Evolutionary conservation across 2,329 filamentous ascomycete species (phyloP).

Genomic region (Fusarium albidum): DNA sequence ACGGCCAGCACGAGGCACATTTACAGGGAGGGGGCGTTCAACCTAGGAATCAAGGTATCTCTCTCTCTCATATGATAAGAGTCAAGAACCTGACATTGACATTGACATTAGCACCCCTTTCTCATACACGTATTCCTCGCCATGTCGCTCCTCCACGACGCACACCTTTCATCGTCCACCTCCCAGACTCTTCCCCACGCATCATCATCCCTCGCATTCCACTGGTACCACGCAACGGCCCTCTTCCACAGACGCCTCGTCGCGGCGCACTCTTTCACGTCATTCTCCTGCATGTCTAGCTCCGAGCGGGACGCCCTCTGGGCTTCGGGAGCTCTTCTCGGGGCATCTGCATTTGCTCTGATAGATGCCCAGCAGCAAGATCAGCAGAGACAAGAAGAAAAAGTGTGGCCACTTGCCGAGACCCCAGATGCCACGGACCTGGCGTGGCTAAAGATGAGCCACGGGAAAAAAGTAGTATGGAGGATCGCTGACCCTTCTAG

Average conservation of each 20-base stretch:
- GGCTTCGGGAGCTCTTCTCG: conserved; percentile 57
- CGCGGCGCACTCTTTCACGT: conserved; percentile 36
- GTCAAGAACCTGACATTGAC: background rate
- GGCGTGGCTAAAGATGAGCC: conserved; percentile 65
- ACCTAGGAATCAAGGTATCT: conserved; percentile 51
- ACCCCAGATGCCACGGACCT: conserved; percentile 53
- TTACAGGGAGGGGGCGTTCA: conserved; percentile 47
- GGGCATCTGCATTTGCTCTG: conserved; percentile 54
- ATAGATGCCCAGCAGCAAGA: conserved; percentile 53
- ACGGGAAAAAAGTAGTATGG: conserved; percentile 65
- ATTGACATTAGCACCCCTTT: conserved; percentile 52
- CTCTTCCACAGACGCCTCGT: conserved; percentile 56
- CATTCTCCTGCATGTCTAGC: conserved; percentile 40
- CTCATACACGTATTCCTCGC: conserved; percentile 63
- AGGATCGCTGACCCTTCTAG: conserved; percentile 57
- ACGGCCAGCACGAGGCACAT: conserved; percentile 40
- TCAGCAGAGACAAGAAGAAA: no score
- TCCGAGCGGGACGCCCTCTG: conserved; percentile 56
- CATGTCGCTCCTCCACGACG: conserved; percentile 62
- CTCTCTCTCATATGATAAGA: no score
- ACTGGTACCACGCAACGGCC: conserved; percentile 56
- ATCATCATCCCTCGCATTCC: conserved; percentile 49
- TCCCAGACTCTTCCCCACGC: conserved; percentile 36
- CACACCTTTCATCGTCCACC: conserved; percentile 45
- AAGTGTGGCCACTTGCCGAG: conserved; percentile 68